A percentile compares a stretch with the other conserved stretches of the same genome.
These are phyloP conservation scores for Apophysomyces trapeziformis DNA, from an alignment of 371 early-diverging fungal species.

Conservation along the genomic window DNA sequence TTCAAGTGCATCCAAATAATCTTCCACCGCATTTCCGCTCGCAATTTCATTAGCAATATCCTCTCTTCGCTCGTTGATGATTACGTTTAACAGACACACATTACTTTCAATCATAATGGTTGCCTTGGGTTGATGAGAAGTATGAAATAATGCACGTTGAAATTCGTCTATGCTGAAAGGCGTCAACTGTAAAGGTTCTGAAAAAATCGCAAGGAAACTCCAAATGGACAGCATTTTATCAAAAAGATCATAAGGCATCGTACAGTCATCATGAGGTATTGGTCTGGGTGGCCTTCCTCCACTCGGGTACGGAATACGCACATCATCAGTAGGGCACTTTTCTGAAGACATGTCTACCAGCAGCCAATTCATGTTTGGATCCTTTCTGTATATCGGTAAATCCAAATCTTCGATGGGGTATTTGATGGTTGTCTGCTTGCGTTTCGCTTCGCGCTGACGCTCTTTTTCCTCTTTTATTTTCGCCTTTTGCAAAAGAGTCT, in stretches of 20 bases:
- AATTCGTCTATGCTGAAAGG: constrained; percentile 52
- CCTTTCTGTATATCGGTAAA: constrained; percentile 55
- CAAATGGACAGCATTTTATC: constrained; percentile 41
- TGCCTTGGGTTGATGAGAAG: constrained; percentile 30
- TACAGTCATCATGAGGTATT: constrained; percentile 30
- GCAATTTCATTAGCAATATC: constrained; percentile 38
- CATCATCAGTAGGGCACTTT: constrained; percentile 18
- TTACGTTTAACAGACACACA: constrained; percentile 42
- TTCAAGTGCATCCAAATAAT: constrained; percentile 28
- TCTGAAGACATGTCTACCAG: constrained; percentile 47
- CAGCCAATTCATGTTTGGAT: constrained; percentile 49
- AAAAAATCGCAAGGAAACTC: constrained; percentile 47
- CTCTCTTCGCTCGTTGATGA: constrained; percentile 50
- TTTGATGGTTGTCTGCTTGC: constrained; percentile 53
- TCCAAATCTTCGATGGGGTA: constrained; percentile 70
- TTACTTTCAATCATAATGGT: constrained; percentile 40
- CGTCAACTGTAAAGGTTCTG: constrained; percentile 41
- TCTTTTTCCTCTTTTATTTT: constrained; percentile 47
- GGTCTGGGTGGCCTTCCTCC: constrained; percentile 47
- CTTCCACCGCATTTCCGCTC: constrained; percentile 38
- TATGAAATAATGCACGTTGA: constrained; percentile 38
- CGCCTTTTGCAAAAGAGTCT: constrained; percentile 36
- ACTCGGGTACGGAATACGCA: constrained; percentile 44
- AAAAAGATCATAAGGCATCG: constrained; percentile 27
- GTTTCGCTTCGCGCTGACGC: constrained; percentile 33